phyloP scores from a whole-genome alignment of 2,329 filamentous ascomycete genomes.

The Hypoxylon sp. region DNA sequence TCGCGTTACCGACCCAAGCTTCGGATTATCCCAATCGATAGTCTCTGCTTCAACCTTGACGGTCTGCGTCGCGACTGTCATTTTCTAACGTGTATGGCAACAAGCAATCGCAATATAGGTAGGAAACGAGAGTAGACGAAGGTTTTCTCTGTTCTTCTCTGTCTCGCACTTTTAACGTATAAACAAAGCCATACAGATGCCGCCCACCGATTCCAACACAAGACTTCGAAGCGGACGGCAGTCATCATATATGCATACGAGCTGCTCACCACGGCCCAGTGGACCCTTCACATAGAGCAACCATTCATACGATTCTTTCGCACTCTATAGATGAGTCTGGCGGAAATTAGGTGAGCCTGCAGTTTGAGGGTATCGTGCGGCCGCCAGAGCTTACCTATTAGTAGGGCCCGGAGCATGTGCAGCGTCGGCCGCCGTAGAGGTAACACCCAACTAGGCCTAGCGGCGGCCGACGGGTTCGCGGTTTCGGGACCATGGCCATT shows the following conservation, averaged over 20 bases:
- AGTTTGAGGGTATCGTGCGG: not conserved
- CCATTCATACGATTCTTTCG: not conserved
- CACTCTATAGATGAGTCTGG: not conserved
- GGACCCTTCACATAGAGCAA: not conserved
- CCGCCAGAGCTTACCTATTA: not conserved
- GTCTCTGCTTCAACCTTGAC: not conserved
- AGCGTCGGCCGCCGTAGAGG: not conserved
- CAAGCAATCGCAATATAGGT: not conserved
- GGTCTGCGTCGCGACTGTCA: not conserved
- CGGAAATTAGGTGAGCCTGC: not conserved
- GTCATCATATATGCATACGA: not conserved
- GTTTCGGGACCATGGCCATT: not conserved
- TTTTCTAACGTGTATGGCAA: not conserved
- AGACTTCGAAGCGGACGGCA: not conserved
- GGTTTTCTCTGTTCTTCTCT: not conserved
- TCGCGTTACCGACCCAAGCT: not conserved
- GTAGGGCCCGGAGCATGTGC: not conserved
- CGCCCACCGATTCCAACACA: not conserved
- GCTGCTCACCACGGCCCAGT: not conserved
- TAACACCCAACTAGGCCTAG: not conserved
- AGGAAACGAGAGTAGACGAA: not conserved
- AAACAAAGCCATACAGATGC: not conserved
- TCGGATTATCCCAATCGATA: not conserved
- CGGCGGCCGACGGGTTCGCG: not conserved
- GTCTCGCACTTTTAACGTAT: not conserved